Percentiles rank a stretch among this genome's conserved stretches.
Conservation (phyloP, 2,329 filamentous ascomycete genomes). For the Fusarium sp. region DNA sequence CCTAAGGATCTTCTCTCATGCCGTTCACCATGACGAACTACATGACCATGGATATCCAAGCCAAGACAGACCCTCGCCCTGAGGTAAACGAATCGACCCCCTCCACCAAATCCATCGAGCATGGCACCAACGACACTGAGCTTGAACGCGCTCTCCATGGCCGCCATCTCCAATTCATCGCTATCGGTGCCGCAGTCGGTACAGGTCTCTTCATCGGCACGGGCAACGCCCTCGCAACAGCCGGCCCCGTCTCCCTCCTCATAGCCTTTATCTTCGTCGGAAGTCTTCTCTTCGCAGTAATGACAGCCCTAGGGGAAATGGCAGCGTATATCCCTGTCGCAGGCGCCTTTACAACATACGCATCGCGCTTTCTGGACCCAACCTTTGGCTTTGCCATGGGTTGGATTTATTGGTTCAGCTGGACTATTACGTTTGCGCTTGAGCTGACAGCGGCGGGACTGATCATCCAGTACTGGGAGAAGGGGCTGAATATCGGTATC, state of each 20-base stretch:
- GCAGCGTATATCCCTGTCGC: conserved; percentile 63
- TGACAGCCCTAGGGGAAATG: conserved; percentile 60
- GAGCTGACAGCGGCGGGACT: conserved; percentile 67
- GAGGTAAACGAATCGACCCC: conserved; percentile 1
- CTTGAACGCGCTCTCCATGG: conserved; percentile 67
- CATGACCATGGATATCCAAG: conserved; percentile 20
- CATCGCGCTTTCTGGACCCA: conserved; percentile 61
- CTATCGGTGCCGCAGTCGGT: conserved; percentile 63
- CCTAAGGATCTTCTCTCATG: fast-evolving
- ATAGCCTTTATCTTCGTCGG: conserved; percentile 26
- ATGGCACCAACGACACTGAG: conserved; percentile 56
- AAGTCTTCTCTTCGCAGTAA: conserved; percentile 8
- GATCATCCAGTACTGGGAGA: conserved; percentile 69
- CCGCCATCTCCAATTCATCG: conserved; percentile 68
- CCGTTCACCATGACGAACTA: background rate
- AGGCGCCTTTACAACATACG: conserved; percentile 64
- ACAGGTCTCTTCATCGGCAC: conserved; percentile 67
- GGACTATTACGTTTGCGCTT: conserved; percentile 65
- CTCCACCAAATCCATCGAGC: conserved; percentile 39
- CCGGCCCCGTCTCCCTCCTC: conserved; percentile 19
- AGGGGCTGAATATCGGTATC: conserved; percentile 60
- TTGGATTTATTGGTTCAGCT: conserved; percentile 72
- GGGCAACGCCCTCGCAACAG: conserved; percentile 11
- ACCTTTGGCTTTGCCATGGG: conserved; percentile 65
- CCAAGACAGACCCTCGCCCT: background rate